Evolutionary conservation across 164 flowering plant species (phyloP).

Genomic region (Taxillus chinensis): DNA sequence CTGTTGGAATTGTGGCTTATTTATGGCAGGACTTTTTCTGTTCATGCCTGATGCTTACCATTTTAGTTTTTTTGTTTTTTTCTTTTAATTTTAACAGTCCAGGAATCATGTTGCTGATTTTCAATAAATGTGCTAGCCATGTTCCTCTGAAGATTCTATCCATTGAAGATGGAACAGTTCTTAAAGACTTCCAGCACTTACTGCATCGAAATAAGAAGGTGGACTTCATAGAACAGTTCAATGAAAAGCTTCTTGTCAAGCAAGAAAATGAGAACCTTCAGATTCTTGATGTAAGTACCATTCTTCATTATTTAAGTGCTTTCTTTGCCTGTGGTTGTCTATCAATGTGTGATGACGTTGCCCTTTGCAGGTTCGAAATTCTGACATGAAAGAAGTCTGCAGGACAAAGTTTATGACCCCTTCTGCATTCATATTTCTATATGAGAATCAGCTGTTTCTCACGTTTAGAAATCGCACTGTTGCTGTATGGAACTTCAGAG

Average conservation of each 20-base stretch:
- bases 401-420: conserved; percentile 92
- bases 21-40: background rate
- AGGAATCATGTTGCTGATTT: conserved; percentile 87
- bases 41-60: background rate
- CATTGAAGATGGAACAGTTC: conserved; percentile 90
- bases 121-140: conserved; percentile 40
- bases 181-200: conserved; percentile 72
- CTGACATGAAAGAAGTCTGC: conserved; percentile 76
- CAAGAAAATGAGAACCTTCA: conserved; percentile 75
- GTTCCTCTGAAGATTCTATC: conserved; percentile 85
- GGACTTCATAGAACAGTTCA: conserved; percentile 72
- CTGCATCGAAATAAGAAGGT: conserved; percentile 89
- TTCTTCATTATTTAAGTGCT: background rate
- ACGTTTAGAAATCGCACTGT: conserved; percentile 92
- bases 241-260: conserved; percentile 74
- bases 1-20: background rate
- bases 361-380: conserved; percentile 57
- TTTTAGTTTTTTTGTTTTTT: background rate
- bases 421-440: conserved; percentile 91
- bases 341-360: background rate
- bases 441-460: conserved; percentile 89
- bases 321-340: background rate
- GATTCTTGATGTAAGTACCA: conserved; percentile 53
- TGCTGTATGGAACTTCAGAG: conserved; percentile 98
- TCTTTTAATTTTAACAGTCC: conserved; percentile 38